Base-by-base conservation (phyloP, 148 eudicot genomes). In the Chenopodium album region DNA sequence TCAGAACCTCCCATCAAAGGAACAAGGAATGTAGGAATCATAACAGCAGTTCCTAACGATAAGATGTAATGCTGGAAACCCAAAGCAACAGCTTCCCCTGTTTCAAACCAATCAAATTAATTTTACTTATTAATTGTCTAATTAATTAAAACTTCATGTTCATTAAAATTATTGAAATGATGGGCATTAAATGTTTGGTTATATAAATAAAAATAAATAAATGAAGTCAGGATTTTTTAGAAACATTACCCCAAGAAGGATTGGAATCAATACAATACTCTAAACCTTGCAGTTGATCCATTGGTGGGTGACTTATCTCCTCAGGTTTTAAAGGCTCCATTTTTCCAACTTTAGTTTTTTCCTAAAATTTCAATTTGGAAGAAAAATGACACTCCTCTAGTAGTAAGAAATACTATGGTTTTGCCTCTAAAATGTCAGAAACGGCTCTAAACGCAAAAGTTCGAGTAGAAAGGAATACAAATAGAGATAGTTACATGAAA, bases 181-280 rank as follows among this genome's bases (percentile, higher is more conserved):
- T 41, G 44, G 44, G 44, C 44, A 41, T 41, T 41, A 4, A 6
- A 41, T 48, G 2, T 48, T 48, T 48, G 52, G 2, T 48, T 48
- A 13, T 4, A 29, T 14, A 29, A 32, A 31, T 13, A 0, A 0
- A 2, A 0, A 29, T 26, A 67, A 73, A n/a, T 31, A 11, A 80
- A 48, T 78, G 65, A 20, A 59, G 79, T 4, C 22, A 20, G 10
- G 1, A 82, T 67, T 66, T 10, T 76, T 64, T 64, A n/a, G 50
- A 80, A 83, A 87, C 37, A 54, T 73, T 89, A 96, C 98, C 97
- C 95, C 95, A 92, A 75, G 94, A 91, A 87, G 99, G 99, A 86
- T 94, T 94, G 9, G 98, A 96, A 76, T 96, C 99, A 79, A 96
- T 94, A 85, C 99, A 96, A 66, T 96, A 96, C 91, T 96, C 99